A percentile compares a stretch with the other conserved stretches of the same genome.
Conservation (phyloP, 805 yeast genomes). For the Candida tallmaniae region DNA sequence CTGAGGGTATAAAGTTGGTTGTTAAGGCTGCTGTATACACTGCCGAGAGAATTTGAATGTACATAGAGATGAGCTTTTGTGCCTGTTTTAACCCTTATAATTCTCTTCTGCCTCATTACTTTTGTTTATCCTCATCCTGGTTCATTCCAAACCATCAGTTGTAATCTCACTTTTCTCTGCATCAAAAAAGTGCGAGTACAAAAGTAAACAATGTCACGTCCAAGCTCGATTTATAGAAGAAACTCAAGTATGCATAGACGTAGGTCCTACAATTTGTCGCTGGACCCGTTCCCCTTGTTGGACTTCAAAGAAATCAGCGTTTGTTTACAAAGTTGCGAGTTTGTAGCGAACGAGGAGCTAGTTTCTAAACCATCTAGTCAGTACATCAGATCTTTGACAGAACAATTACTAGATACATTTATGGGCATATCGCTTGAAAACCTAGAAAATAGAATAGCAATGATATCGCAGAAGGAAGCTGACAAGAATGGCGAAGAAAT, state of each 20-base stretch:
- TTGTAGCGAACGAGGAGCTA: slow-evolving; percentile 56
- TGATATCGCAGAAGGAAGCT: slow-evolving; percentile 5
- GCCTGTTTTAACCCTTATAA: background rate
- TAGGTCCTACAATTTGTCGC: slow-evolving; percentile 15
- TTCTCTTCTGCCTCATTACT: background rate
- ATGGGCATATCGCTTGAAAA: slow-evolving; percentile 41
- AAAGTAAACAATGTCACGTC: slow-evolving; percentile 24
- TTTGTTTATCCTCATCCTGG: background rate
- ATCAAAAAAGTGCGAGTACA: slow-evolving; percentile 1
- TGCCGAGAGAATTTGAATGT: slow-evolving; percentile 74
- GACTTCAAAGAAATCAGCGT: slow-evolving; percentile 54
- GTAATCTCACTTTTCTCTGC: slow-evolving; percentile 1
- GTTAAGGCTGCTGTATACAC: slow-evolving; percentile 88
- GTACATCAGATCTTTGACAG: slow-evolving; percentile 51
- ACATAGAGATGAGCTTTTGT: background rate
- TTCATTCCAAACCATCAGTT: background rate
- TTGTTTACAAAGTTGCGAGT: slow-evolving; percentile 59
- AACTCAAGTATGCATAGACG: slow-evolving; percentile 16
- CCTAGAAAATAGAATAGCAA: slow-evolving; percentile 6
- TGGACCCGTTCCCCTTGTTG: slow-evolving; percentile 58
- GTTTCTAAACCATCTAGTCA: slow-evolving; percentile 54
- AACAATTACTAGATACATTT: slow-evolving; percentile 58
- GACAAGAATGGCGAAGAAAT: slow-evolving; percentile 11
- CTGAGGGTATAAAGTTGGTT: slow-evolving; percentile 79
- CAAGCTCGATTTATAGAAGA: slow-evolving; percentile 26